Conservation (phyloP, 2,329 filamentous ascomycete genomes). For the Chalaropsis ovoidea region DNA sequence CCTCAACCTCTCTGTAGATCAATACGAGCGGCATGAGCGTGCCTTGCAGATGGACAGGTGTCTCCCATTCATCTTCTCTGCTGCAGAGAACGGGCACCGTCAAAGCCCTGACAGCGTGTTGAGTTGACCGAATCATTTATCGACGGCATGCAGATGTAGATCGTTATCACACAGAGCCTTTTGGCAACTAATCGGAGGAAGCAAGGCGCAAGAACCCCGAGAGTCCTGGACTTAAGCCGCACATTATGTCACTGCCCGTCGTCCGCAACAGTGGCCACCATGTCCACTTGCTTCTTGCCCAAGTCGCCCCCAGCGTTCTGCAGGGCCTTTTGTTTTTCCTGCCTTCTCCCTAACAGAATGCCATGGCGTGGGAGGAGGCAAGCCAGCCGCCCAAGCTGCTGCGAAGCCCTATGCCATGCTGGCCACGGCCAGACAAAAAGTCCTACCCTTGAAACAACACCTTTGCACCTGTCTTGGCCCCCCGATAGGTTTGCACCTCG, state of each 20-base stretch:
- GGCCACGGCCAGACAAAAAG: conserved; percentile 2
- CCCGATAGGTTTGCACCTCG: neutral
- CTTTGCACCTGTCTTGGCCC: neutral
- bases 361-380: no score
- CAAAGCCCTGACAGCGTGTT: neutral
- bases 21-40: neutral
- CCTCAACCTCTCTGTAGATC: neutral
- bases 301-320: neutral
- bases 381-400: neutral
- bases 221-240: no score
- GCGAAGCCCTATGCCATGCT: neutral
- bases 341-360: neutral
- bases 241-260: no score
- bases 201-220: no score
- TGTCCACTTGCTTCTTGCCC: neutral
- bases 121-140: neutral
- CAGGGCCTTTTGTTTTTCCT: neutral
- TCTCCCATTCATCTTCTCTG: neutral
- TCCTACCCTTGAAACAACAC: conserved; percentile 7
- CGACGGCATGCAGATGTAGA: neutral
- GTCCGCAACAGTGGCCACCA: neutral
- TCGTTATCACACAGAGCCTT: conserved; percentile 2
- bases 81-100: neutral
- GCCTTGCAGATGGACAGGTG: neutral
- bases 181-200: no score